phyloP scores from a whole-genome alignment of 2,329 filamentous ascomycete species.

The Fusarium newnesense region DNA sequence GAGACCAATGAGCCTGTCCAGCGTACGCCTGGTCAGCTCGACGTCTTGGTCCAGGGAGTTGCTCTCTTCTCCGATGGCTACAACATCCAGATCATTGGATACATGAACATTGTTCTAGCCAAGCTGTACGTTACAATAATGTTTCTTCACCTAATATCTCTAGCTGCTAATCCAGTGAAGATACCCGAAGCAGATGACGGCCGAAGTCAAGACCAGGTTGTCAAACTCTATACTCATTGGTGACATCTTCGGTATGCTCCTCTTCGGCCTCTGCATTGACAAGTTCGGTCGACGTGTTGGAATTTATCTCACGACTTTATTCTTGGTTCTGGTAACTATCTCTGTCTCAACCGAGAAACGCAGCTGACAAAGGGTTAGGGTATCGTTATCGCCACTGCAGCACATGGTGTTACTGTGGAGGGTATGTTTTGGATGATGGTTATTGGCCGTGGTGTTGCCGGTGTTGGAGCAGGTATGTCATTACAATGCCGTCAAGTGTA shows the following conservation, averaged over 20 bases:
- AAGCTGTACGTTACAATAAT: background rate
- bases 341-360: fast-evolving
- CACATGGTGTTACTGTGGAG: background rate
- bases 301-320: background rate
- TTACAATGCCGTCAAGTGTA: background rate
- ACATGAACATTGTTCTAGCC: background rate
- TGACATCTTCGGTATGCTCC: background rate
- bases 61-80: background rate
- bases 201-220: background rate
- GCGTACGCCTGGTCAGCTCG: background rate
- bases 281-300: background rate
- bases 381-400: background rate
- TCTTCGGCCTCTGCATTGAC: background rate
- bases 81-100: background rate
- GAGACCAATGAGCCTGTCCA: background rate
- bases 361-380: fast-evolving
- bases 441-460: background rate
- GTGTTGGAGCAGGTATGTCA: background rate
- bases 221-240: background rate
- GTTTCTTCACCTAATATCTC: fast-evolving
- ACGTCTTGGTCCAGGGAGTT: background rate
- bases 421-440: constrained; percentile 8
- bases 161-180: fast-evolving
- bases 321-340: background rate
- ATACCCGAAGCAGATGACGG: background rate